Evolutionary conservation across 108 stramenopile genomes (phyloP).

Genomic region (Cylindrotheca fusiformis): DNA sequence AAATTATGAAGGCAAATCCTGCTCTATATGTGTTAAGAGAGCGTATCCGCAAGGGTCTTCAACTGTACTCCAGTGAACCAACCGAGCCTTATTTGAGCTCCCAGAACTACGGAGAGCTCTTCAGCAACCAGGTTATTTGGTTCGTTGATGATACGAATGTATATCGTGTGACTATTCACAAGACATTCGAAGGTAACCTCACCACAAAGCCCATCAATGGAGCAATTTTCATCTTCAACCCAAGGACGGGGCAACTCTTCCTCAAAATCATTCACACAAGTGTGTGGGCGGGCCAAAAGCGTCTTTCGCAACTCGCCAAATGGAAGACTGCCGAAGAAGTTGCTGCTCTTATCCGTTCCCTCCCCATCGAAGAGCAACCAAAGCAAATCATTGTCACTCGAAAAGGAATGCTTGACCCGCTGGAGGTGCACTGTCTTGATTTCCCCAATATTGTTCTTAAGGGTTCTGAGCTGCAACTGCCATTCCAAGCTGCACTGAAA

Average conservation of each 20-base stretch:
- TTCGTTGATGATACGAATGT: slow-evolving; percentile 99
- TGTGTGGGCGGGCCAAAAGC: slow-evolving; percentile 99
- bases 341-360: slow-evolving; percentile 95
- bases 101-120: slow-evolving; percentile 99
- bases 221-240: slow-evolving; percentile 99
- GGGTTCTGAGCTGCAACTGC: slow-evolving; percentile 97
- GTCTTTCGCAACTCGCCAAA: slow-evolving; percentile 97
- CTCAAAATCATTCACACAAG: slow-evolving; percentile 99
- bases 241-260: slow-evolving; percentile 97
- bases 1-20: slow-evolving; percentile 99
- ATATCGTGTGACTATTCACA: slow-evolving; percentile 99
- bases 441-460: slow-evolving; percentile 99
- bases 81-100: slow-evolving; percentile 99
- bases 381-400: slow-evolving; percentile 99
- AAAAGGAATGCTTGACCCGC: slow-evolving; percentile 98
- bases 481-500: slow-evolving; percentile 98
- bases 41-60: slow-evolving; percentile 98
- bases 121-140: slow-evolving; percentile 98
- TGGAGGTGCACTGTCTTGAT: slow-evolving; percentile 98
- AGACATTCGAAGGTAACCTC: slow-evolving; percentile 99
- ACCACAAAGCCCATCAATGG: slow-evolving; percentile 99
- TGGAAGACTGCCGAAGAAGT: slow-evolving; percentile 99
- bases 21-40: slow-evolving; percentile 99
- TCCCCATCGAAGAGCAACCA: slow-evolving; percentile 99
- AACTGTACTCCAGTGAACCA: slow-evolving; percentile 98